phyloP scores from a whole-genome alignment of 495 filamentous ascomycete genomes.

The Penicillium fimorum region DNA sequence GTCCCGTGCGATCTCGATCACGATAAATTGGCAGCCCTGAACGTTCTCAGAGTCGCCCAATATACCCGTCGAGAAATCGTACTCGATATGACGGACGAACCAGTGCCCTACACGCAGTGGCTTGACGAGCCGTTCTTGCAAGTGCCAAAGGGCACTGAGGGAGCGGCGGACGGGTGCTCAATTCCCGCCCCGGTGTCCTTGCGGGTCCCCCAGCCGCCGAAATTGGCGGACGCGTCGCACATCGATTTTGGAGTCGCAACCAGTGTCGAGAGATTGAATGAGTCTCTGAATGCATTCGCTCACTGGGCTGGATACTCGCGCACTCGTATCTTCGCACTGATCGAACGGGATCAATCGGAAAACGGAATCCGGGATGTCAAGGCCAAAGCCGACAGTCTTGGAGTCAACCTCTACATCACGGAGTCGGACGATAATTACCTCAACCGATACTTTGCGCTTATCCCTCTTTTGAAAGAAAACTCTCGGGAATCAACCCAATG shows the following conservation, averaged over 20 bases:
- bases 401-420: slow-evolving; percentile 53
- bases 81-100: slow-evolving; percentile 28
- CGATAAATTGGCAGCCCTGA: slow-evolving; percentile 29
- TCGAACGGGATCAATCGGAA: slow-evolving; percentile 44
- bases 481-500: slow-evolving; percentile 52
- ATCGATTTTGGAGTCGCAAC: slow-evolving; percentile 64
- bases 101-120: slow-evolving; percentile 32
- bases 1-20: slow-evolving; percentile 37
- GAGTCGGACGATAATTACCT: slow-evolving; percentile 48
- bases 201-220: slow-evolving; percentile 32
- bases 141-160: slow-evolving; percentile 3
- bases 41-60: slow-evolving; percentile 32
- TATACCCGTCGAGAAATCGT: slow-evolving; percentile 48
- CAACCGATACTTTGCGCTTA: slow-evolving; percentile 59
- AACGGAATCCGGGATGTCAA: slow-evolving; percentile 24
- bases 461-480: slow-evolving; percentile 49
- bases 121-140: slow-evolving; percentile 38
- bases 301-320: slow-evolving; percentile 62
- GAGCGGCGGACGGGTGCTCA: slow-evolving; percentile 35
- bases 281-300: slow-evolving; percentile 53
- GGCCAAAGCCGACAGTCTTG: slow-evolving; percentile 40
- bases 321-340: slow-evolving; percentile 55
- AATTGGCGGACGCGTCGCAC: slow-evolving; percentile 47
- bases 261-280: slow-evolving; percentile 52
- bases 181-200: slow-evolving; percentile 36